A percentile compares a stretch with the other conserved stretches of the same genome.
These are phyloP conservation scores for Teratosphaeria zuluensis DNA, from an alignment of 2,329 filamentous ascomycete genomes.

Conservation along the genomic window DNA sequence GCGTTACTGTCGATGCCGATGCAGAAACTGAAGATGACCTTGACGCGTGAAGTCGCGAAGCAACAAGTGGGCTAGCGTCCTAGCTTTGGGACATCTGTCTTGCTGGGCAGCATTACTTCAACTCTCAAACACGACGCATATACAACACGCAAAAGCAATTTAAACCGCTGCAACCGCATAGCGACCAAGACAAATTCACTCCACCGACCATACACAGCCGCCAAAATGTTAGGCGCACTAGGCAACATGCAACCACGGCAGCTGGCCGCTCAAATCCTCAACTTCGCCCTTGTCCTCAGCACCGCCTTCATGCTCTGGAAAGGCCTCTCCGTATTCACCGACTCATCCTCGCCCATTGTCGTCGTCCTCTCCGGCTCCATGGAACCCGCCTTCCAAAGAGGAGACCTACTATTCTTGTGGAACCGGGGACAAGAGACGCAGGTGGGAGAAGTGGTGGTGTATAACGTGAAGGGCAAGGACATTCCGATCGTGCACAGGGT, in stretches of 20 bases:
- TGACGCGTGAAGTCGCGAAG: neutral
- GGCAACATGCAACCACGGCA: conserved; percentile 64
- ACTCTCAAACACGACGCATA: neutral
- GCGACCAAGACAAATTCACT: neutral
- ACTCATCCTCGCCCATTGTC: conserved; percentile 59
- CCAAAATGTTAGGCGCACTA: conserved; percentile 58
- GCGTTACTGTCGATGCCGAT: neutral
- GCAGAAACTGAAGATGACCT: neutral
- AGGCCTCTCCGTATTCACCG: conserved; percentile 66
- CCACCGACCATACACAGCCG: neutral
- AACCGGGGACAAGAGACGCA: conserved; percentile 57
- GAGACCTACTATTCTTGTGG: conserved; percentile 68
- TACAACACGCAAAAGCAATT: neutral
- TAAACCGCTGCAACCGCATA: neutral
- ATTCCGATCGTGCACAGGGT: conserved; percentile 96
- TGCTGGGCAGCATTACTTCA: neutral
- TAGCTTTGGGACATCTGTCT: neutral
- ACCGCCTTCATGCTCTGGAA: conserved; percentile 93
- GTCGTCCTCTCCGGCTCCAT: conserved; percentile 78
- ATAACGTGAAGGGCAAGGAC: conserved; percentile 84
- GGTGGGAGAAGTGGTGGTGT: conserved; percentile 65
- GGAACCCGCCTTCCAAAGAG: conserved; percentile 74
- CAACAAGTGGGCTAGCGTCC: neutral
- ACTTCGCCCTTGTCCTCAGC: conserved; percentile 81
- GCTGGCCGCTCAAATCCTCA: conserved; percentile 70